These are phyloP conservation scores for Esteya vermicola DNA, from an alignment of 2,329 filamentous ascomycete genomes.

Conservation along the genomic window DNA sequence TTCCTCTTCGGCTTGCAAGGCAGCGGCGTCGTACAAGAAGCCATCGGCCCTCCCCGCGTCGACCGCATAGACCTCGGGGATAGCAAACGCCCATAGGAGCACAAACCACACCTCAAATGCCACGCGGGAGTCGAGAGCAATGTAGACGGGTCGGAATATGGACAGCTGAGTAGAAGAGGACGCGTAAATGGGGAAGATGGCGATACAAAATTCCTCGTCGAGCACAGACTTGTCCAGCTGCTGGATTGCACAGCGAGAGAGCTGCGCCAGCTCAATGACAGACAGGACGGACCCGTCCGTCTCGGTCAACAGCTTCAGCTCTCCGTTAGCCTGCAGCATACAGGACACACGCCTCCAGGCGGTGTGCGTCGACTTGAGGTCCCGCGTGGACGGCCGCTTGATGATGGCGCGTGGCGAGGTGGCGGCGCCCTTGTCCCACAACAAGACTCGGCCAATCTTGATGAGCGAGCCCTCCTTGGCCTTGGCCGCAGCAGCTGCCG, in stretches of 20 bases:
- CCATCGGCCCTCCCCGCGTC: conserved; percentile 26
- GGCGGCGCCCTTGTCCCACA: conserved; percentile 70
- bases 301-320: conserved; percentile 81
- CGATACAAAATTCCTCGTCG: conserved; percentile 86
- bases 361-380: conserved; percentile 35
- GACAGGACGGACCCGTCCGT: conserved; percentile 68
- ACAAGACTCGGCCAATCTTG: conserved; percentile 80
- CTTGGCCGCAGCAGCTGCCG: conserved; percentile 24
- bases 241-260: conserved; percentile 83
- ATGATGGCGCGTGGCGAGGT: conserved; percentile 40
- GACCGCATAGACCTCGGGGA: conserved; percentile 74
- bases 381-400: conserved; percentile 41
- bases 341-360: conserved; percentile 84
- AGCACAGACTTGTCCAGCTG: conserved; percentile 80
- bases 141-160: conserved; percentile 74
- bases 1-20: conserved; percentile 21
- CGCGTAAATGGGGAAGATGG: conserved; percentile 88
- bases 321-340: conserved; percentile 86
- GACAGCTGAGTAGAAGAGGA: conserved; percentile 58
- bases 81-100: conserved; percentile 75
- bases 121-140: conserved; percentile 73
- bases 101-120: conserved; percentile 98
- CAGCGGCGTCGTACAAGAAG: conserved; percentile 27
- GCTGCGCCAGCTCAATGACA: conserved; percentile 72
- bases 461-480: conserved; percentile 69